Conservation (phyloP, 176 grass and related monocot genomes). For the Aegilops bicornis region DNA sequence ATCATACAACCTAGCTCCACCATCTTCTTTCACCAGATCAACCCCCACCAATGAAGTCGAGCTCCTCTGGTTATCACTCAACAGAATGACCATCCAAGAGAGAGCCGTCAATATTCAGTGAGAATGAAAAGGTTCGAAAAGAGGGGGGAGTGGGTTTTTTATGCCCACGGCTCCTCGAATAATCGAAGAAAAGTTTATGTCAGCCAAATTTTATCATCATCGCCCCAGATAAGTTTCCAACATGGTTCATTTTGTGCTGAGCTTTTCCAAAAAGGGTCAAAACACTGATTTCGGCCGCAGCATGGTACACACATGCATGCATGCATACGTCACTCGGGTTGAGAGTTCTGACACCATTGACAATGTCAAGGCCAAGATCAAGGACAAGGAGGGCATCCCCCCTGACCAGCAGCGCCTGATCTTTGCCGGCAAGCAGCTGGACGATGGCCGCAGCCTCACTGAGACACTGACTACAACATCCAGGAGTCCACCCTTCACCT, state of each 20-base stretch:
- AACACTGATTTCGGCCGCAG: background rate
- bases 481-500: too few species aligned
- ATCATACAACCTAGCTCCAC: background rate
- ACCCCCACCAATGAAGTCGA: background rate
- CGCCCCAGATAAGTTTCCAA: background rate
- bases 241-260: too few species aligned
- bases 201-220: background rate
- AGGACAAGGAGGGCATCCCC: too few species aligned
- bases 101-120: background rate
- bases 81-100: slow-evolving; percentile 21
- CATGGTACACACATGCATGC: background rate
- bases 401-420: too few species aligned
- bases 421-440: too few species aligned
- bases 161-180: background rate
- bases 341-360: too few species aligned
- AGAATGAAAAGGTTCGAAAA: background rate
- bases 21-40: background rate
- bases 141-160: background rate
- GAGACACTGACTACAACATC: too few species aligned
- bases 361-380: too few species aligned
- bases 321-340: too few species aligned
- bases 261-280: too few species aligned
- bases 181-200: background rate
- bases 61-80: slow-evolving; percentile 13
- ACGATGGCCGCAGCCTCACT: too few species aligned